Percentiles rank a stretch among this genome's conserved stretches.
Evolutionary conservation across 1,284 basidiomycete species (phyloP).

Genomic region (Heterobasidion occidentale): DNA sequence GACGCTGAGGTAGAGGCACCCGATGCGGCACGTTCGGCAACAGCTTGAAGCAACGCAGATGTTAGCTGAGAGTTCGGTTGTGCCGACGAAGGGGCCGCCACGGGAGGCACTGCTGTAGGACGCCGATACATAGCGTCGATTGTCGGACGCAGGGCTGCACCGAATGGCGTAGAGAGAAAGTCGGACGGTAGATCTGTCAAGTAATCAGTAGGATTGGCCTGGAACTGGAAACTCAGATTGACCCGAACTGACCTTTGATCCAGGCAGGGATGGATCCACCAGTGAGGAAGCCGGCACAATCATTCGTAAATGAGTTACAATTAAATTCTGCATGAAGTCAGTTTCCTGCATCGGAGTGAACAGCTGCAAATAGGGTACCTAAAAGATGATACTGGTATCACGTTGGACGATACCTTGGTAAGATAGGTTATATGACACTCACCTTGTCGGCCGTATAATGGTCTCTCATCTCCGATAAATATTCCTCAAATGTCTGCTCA

Average conservation of each 20-base stretch:
- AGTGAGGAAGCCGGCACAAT: conserved; percentile 78
- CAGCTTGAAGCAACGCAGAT: conserved; percentile 53
- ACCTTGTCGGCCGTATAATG: conserved; percentile 86
- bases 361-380: conserved; percentile 33
- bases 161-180: conserved; percentile 88
- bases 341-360: conserved; percentile 4
- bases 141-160: conserved; percentile 76
- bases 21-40: conserved; percentile 43
- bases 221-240: not conserved
- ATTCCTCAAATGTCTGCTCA: conserved; percentile 77
- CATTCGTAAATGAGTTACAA: conserved; percentile 89
- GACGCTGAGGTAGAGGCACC: conserved; percentile 10
- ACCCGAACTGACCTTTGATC: conserved; percentile 51
- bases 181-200: conserved; percentile 74
- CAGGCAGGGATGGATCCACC: conserved; percentile 72
- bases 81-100: conserved; percentile 24
- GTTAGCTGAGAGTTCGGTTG: conserved; percentile 44
- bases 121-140: conserved; percentile 83
- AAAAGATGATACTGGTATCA: conserved; percentile 75
- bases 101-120: conserved; percentile 35
- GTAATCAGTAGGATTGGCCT: not conserved
- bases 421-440: conserved; percentile 15
- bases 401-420: not conserved
- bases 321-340: conserved; percentile 57
- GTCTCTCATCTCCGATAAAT: conserved; percentile 63